Conservation (phyloP, 345 rosid genomes). For the Angophora floribunda region DNA sequence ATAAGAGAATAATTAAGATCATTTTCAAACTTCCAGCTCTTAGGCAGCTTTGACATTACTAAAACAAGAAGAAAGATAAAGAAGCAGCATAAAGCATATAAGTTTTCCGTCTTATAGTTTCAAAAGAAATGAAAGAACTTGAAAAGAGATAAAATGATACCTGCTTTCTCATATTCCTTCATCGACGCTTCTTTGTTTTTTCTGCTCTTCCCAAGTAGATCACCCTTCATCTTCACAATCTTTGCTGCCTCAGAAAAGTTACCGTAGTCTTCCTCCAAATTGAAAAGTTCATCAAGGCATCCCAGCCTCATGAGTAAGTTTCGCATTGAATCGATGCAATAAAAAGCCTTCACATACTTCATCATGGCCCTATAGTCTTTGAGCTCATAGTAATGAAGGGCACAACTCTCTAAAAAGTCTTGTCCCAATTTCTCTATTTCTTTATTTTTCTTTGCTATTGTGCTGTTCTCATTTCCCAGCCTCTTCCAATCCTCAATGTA, state of each 20-base stretch:
- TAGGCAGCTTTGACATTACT: not conserved
- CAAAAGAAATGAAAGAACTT: not conserved
- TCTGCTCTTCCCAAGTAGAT: not conserved
- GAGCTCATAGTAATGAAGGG: slow-evolving; percentile 12
- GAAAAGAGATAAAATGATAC: not conserved
- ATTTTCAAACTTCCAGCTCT: not conserved
- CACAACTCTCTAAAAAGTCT: slow-evolving; percentile 26
- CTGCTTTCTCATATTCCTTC: slow-evolving; percentile 17
- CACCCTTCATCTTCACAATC: not conserved
- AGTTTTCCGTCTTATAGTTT: not conserved
- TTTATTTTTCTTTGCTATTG: not conserved
- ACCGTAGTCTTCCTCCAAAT: slow-evolving; percentile 24
- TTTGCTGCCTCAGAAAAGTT: slow-evolving; percentile 26
- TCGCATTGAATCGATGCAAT: slow-evolving; percentile 9
- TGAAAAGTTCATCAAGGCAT: slow-evolving; percentile 23
- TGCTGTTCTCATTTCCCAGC: not conserved
- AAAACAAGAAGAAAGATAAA: not conserved
- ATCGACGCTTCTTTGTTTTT: not conserved
- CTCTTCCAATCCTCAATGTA: slow-evolving; percentile 26
- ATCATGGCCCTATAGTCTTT: slow-evolving; percentile 22
- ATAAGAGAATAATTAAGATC: not conserved
- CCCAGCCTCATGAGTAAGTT: slow-evolving; percentile 14
- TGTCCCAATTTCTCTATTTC: slow-evolving; percentile 17
- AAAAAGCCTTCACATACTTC: slow-evolving; percentile 19
- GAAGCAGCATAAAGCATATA: not conserved